Evolutionary conservation across 352 stramenopile genomes (phyloP), one percentile per base, ranked within the genome.

Genomic region (Pythium myriotylum): DNA sequence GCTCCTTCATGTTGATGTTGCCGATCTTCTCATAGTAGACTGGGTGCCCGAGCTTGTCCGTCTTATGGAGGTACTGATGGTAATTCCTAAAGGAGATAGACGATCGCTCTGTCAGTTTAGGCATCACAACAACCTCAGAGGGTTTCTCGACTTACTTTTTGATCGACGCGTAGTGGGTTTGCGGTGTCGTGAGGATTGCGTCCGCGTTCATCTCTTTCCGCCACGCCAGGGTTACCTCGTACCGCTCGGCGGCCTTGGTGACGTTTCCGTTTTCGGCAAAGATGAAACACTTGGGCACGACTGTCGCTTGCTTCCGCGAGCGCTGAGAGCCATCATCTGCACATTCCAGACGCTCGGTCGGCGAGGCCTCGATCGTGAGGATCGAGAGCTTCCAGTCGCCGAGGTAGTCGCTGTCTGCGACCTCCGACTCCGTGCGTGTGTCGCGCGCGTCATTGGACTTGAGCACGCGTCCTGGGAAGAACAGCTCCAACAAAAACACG

Each of bases 11-110:
- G 66, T 95, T 90, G 62, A 96, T 94, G 9, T 65, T 79, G 16
- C 80, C 84, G 27, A 94, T 76, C 54, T 94, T 91, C 58, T 95
- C 79, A 35, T 86, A 86, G 70, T 92, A 96, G 7, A 95, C 68
- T 0, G 86, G 84, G 22, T 93, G 82, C 0, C 84, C 84, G 0
- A 90, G 63, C 48, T 90, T 91, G 74, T 92, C 83, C 9, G 74
- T 74, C 63, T 94, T 94, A 72, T 92, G 85, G 4, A 92, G 61
- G 59, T 66, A 90, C 48, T 94, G 85, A 22, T 80, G 84, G 75
- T 92, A 92, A 51, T 85, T 73, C 39, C 84, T 93, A 58, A 20
- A 46, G 4, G 10, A 1, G 54, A 40, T 35, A 37, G 39, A 35
- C 4, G 16, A 23, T 2, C 22, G 20, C 12, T 48, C 20, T 48